Percentiles rank a stretch among this genome's conserved stretches.
These are phyloP conservation scores for Prunella vulgaris DNA, from an alignment of 257 asterid species.

Conservation along the genomic window DNA sequence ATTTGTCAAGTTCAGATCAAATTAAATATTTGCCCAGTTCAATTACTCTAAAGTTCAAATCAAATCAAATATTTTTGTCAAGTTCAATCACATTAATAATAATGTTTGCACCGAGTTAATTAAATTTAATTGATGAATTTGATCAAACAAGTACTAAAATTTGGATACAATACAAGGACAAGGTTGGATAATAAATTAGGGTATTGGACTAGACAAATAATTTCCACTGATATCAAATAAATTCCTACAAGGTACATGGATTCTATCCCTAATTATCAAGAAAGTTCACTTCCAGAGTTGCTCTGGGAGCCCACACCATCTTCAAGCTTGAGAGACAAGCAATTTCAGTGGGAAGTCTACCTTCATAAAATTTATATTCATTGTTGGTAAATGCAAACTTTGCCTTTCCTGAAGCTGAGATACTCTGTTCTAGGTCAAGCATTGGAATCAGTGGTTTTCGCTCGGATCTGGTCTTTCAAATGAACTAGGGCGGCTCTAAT, in stretches of 20 bases:
- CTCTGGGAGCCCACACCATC: constrained; percentile 88
- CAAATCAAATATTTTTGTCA: no score
- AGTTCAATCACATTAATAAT: no score
- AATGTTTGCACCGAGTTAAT: no score
- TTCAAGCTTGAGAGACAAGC: constrained; percentile 59
- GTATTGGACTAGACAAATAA: constrained; percentile 63
- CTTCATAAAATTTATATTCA: constrained; percentile 76
- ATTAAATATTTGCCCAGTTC: no score
- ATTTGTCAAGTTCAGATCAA: no score
- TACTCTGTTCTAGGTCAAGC: no score
- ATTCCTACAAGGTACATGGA: constrained; percentile 84
- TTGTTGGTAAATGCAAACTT: constrained; percentile 39
- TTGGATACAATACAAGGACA: constrained; percentile 38
- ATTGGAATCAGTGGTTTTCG: no score
- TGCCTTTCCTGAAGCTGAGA: constrained; percentile 30
- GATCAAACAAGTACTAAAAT: no score
- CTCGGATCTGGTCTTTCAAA: no score
- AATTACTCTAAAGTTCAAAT: no score
- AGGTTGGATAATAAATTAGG: constrained; percentile 39
- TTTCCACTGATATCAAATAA: constrained; percentile 77
- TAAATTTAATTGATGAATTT: no score
- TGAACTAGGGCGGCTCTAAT: no score
- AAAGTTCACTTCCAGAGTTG: constrained; percentile 58
- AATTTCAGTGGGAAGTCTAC: constrained; percentile 56
- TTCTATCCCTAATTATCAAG: constrained; percentile 63